Base-by-base conservation (phyloP, 495 filamentous ascomycete genomes). In the Cudoniella acicularis region DNA sequence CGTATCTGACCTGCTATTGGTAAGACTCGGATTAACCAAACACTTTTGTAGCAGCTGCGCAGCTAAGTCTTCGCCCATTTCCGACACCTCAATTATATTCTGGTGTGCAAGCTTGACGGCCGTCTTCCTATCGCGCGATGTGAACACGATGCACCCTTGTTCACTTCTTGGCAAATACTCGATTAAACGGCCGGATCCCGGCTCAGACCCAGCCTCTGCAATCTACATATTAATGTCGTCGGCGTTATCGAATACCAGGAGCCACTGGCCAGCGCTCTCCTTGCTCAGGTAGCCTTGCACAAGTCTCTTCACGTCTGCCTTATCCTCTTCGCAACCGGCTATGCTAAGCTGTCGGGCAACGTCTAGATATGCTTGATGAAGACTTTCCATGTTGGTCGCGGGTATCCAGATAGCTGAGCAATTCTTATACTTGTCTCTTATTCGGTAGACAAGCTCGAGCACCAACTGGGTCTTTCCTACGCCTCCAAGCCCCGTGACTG, bases 401-500 rank as follows among this genome's bases (percentile, higher is more conserved):
- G 72, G 67, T 13, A 74, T 26, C 71, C 72, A 75, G 51, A 75
- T 61, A 42, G 67, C 64, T 17, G 63, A 59, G 22, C 59, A 52
- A 52, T 55, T 65, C 21, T 52, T 45, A 18, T 52, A 20, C 25
- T 57, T n/a, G 48, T 41, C 22, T 26, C 67, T 16, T 43, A n/a
- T 24, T 43, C 51, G 42, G 30, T 55, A 60, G 57, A 67, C 71
- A 54, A 67, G 73, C 45, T 69, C 60, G 18, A 69, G 52, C 2
- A 71, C 71, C 40, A 75, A 45, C 48, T 73, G 70, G 23, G 69
- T 69, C 61, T 75, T 75, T 20, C 70, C 69, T 50, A 59, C 65
- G 17, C 72, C 70, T 18, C 69, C 69, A 49, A 75, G 61, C 17
- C 68, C 71, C 24, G 22, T 4, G 23, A 20, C 22, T 60, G 9